Evolutionary conservation across 768 basidiomycete species (phyloP).

Genomic region (Suillus decipiens): DNA sequence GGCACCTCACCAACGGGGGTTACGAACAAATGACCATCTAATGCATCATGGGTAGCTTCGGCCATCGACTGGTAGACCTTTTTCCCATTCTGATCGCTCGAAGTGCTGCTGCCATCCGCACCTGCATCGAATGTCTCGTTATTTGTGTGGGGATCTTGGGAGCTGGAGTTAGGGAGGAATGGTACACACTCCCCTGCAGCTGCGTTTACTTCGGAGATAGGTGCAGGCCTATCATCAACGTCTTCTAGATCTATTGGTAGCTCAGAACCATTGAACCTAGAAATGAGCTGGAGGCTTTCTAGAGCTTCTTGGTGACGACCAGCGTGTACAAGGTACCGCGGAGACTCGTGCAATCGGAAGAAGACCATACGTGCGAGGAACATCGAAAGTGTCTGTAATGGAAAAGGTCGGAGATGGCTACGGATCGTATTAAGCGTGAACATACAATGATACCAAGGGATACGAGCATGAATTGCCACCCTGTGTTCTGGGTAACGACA

Average conservation of each 20-base stretch:
- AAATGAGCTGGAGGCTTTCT: slow-evolving; percentile 80
- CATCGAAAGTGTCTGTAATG: slow-evolving; percentile 77
- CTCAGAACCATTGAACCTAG: slow-evolving; percentile 79
- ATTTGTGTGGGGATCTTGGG: slow-evolving; percentile 16
- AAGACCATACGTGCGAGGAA: slow-evolving; percentile 85
- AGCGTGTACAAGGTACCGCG: slow-evolving; percentile 88
- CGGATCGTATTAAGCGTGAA: slow-evolving; percentile 21
- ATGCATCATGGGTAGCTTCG: slow-evolving; percentile 29
- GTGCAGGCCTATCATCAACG: slow-evolving; percentile 50
- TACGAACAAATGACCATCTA: slow-evolving; percentile 27
- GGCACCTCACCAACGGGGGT: slow-evolving; percentile 30
- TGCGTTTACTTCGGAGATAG: slow-evolving; percentile 19
- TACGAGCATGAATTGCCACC: slow-evolving; percentile 87
- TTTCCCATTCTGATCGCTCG: slow-evolving; percentile 22
- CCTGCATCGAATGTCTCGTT: slow-evolving; percentile 21
- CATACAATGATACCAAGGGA: slow-evolving; percentile 81
- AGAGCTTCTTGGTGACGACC: slow-evolving; percentile 85
- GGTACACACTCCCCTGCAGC: slow-evolving; percentile 30
- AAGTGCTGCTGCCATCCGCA: slow-evolving; percentile 25
- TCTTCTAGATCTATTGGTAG: slow-evolving; percentile 70
- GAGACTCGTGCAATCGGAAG: slow-evolving; percentile 93
- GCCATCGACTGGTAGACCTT: slow-evolving; percentile 31
- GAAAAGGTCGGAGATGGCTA: slow-evolving; percentile 6
- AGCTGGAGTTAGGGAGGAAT: slow-evolving; percentile 21
- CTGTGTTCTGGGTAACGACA: slow-evolving; percentile 67